Evolutionary conservation across 306 rosid species (phyloP), one percentile per base, ranked within the genome.

Genomic region (Quillaja saponaria): DNA sequence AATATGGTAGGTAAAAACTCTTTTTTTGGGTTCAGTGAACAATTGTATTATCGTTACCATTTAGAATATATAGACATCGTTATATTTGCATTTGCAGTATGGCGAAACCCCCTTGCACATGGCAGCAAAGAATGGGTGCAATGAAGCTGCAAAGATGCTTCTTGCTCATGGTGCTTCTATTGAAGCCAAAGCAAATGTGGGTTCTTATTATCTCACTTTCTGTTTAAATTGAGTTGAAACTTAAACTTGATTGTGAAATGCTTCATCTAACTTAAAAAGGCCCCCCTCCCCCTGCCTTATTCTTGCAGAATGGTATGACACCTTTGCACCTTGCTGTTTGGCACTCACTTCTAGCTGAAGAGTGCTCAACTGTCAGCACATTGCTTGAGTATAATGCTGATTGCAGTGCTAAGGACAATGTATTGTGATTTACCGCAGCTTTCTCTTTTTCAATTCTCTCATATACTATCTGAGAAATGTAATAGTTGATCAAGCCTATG

Each of bases 311-410:
- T 73, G 97, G 99, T 17, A 90, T 90, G 99, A 87, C 99, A 28
- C 99, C 97, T 19, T 75, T 94, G 74, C 99, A 94, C 79, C 90
- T 94, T 71, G 96, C 99, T 58, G 99, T 94, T 53, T 94, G 97
- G 99, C 53, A 80, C 64, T 94, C 99, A 7, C 88, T 87, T 35
- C 83, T 67, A 44, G 85, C 85, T 1, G 97, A 85, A 71, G 97
- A 94, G 25, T 83, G 69, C 70, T 78, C 79, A 39, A 80, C 96
- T 35, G 91, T 87, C 63, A 75, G 83, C 75, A 76, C 85, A 45
- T 78, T 91, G 71, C 91, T 91, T 0, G 87, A 87, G 62, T 52
- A 69, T 73, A 85, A 80, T 39, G 97, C 96, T 20, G 90, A 91
- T 78, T 91, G 97, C 74, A 82, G 83, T 64, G 97, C 91, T 6